Evolutionary conservation across 768 basidiomycete genomes (phyloP), one percentile per base, ranked within the genome.

Genomic region (Leucosporidium yakuticum): DNA sequence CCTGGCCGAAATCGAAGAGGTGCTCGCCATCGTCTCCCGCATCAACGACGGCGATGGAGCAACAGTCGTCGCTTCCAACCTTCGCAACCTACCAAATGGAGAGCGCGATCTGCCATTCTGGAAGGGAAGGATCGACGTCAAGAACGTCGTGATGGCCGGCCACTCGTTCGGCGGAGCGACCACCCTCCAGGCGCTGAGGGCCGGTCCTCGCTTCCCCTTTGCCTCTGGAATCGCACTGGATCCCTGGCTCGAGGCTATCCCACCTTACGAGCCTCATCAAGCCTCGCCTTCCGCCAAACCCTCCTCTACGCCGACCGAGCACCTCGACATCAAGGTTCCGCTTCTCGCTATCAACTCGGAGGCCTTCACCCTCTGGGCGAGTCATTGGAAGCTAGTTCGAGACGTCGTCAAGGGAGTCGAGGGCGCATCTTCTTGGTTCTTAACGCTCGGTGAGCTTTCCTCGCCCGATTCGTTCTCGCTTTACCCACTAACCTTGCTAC

Each of bases 211-310:
- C 65, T 80, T 91, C 63, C 86, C 86, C 0, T 78, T 88, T 60
- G 77, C 80, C 9, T 83, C 84, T 57, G 84, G 83, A 14, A 75
- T 92, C 27, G 81, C 87, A 27, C 82, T 90, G 23, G 91, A 93
- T 78, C 91, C 91, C 25, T 92, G 91, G 90, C 78, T 91, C 12
- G 89, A 91, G 64, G 88, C 90, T 6, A 59, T 73, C 29, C 70
- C 67, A 21, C 64, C 67, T 5, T 36, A 44, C 39, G 15, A 49
- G 32, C 20, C 39, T 31, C 29, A 62, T 57, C 0, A 56, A 44
- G 0, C 19, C 49, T 2, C 50, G 17, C 14, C 58, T 32, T 29
- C 25, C 34, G n/a, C 23, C 51, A n/a, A 27, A 21, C n/a, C 51
- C 4, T n/a, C n/a, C 21, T 53, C 51, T 2, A n/a, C 27, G 51